Conservation (phyloP, 768 basidiomycete species). For the Macrocybe gigantea region DNA sequence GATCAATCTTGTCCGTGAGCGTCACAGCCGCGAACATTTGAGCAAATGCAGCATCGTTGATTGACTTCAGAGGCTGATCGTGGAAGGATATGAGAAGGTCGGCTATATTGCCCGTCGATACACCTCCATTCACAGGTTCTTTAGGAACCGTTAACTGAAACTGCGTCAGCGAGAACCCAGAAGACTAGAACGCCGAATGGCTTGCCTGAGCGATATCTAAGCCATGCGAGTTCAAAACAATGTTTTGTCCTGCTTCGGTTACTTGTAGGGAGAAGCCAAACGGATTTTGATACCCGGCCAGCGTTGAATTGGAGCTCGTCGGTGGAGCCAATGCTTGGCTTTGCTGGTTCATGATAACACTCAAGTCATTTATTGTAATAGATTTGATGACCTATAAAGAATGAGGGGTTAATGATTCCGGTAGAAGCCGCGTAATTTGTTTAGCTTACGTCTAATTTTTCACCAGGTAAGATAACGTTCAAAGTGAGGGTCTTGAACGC, state of each 20-base stretch:
- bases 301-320: conserved; percentile 48
- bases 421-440: background rate
- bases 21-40: conserved; percentile 57
- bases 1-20: conserved; percentile 32
- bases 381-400: conserved; percentile 50
- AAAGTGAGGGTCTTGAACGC: conserved; percentile 66
- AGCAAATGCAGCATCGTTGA: conserved; percentile 49
- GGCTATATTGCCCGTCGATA: conserved; percentile 67
- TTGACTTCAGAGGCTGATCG: conserved; percentile 48
- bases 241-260: conserved; percentile 45
- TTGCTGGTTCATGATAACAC: conserved; percentile 42
- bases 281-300: conserved; percentile 64
- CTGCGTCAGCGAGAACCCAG: background rate
- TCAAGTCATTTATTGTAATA: conserved; percentile 54
- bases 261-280: conserved; percentile 74
- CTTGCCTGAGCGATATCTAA: conserved; percentile 48
- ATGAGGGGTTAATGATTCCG: background rate
- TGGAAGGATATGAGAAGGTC: conserved; percentile 53
- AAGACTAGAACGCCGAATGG: background rate
- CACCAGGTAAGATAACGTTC: conserved; percentile 55
- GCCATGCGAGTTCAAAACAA: conserved; percentile 44
- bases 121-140: conserved; percentile 44
- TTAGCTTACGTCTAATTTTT: conserved; percentile 41
- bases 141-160: conserved; percentile 46
- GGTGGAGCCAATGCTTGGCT: conserved; percentile 54